Evolutionary conservation across 148 eudicot genomes (phyloP).

Genomic region (Agrostemma githago): DNA sequence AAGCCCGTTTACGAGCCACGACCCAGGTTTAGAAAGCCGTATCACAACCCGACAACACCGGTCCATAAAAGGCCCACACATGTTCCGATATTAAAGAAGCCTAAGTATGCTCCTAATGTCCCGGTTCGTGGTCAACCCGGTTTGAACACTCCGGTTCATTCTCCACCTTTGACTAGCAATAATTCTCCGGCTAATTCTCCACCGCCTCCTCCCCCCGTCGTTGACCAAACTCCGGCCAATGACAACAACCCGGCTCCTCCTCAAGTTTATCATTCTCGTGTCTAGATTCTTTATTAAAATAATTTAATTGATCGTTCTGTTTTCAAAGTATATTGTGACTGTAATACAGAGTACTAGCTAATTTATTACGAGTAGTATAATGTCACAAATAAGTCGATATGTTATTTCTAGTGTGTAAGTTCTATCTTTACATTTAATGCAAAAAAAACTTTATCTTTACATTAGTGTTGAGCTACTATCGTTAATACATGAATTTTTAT

Average conservation of each 20-base stretch:
- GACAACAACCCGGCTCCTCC: background rate
- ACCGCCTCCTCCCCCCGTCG: constrained; percentile 13
- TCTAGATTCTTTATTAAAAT: background rate
- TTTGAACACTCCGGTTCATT: background rate
- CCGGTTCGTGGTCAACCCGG: background rate
- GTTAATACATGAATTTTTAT: no score
- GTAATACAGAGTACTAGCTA: no score
- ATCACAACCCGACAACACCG: constrained; percentile 10
- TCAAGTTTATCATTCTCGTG: background rate
- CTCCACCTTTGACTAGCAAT: background rate
- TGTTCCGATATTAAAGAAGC: background rate
- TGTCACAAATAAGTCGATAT: no score
- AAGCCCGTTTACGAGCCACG: background rate
- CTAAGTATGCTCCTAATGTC: background rate
- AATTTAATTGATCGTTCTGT: background rate
- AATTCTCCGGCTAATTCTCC: background rate
- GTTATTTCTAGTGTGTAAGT: no score
- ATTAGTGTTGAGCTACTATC: no score
- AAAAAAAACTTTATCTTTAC: no score
- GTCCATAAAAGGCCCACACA: background rate
- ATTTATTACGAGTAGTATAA: no score
- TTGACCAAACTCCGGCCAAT: background rate
- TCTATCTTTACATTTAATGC: no score
- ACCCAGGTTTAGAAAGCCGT: background rate
- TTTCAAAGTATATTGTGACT: background rate